These are phyloP conservation scores for Aspergillus diversus DNA, from an alignment of 495 filamentous ascomycete species.

Conservation along the genomic window DNA sequence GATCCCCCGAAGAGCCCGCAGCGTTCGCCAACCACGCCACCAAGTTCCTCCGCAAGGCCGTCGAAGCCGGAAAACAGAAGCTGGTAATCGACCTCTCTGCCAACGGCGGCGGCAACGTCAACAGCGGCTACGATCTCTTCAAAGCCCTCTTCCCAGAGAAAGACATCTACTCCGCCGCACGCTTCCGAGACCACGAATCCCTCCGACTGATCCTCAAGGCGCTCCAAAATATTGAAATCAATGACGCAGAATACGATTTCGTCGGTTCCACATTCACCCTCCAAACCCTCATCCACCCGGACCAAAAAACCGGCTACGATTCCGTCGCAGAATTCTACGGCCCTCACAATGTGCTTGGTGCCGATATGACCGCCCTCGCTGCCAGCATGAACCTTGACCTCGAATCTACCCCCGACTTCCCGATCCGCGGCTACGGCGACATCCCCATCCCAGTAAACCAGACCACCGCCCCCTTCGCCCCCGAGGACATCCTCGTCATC, in stretches of 20 bases:
- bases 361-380: slow-evolving; percentile 48
- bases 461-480: slow-evolving; percentile 42
- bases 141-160: slow-evolving; percentile 43
- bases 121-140: slow-evolving; percentile 33
- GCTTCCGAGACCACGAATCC: slow-evolving; percentile 47
- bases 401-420: slow-evolving; percentile 35
- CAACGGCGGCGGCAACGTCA: slow-evolving; percentile 57
- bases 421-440: slow-evolving; percentile 45
- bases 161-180: slow-evolving; percentile 41
- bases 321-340: slow-evolving; percentile 41
- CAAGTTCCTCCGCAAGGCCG: slow-evolving; percentile 42
- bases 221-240: background rate
- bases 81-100: slow-evolving; percentile 58
- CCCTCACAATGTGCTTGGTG: slow-evolving; percentile 42
- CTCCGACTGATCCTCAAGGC: slow-evolving; percentile 44
- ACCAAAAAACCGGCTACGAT: background rate
- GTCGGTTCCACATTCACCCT: slow-evolving; percentile 17
- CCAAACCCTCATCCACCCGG: background rate
- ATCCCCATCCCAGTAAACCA: slow-evolving; percentile 13
- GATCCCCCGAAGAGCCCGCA: slow-evolving; percentile 20
- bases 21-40: slow-evolving; percentile 31
- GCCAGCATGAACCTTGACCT: slow-evolving; percentile 55
- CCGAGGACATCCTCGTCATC: slow-evolving; percentile 54
- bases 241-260: slow-evolving; percentile 7
- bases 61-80: slow-evolving; percentile 43